Percentiles rank a stretch among this genome's conserved stretches.
These are phyloP conservation scores for Cylindrodendrum hubeiense DNA, from an alignment of 2,329 filamentous ascomycete species.

Conservation along the genomic window DNA sequence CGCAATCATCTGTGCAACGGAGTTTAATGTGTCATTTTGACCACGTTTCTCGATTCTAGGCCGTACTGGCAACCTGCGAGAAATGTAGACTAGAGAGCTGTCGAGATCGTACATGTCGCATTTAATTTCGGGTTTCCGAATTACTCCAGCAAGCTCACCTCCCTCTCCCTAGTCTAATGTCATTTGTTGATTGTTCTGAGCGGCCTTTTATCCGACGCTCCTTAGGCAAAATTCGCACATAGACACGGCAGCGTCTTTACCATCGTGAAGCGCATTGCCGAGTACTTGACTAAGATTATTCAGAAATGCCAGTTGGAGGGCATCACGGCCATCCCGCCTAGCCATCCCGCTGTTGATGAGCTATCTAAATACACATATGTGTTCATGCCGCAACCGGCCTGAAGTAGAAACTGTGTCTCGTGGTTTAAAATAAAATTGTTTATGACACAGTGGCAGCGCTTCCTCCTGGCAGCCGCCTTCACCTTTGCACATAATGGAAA, in stretches of 20 bases:
- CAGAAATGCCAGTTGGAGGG: conserved; percentile 63
- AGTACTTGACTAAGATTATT: conserved; percentile 63
- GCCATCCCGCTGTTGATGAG: conserved; percentile 60
- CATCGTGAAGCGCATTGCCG: conserved; percentile 63
- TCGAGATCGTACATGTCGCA: conserved; percentile 27
- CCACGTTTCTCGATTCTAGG: conserved; percentile 20
- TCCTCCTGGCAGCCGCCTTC: conserved; percentile 63
- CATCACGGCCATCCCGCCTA: conserved; percentile 61
- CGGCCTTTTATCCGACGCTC: conserved; percentile 52
- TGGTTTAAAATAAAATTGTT: conserved; percentile 63
- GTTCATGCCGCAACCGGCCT: conserved; percentile 67
- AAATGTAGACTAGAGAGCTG: conserved; percentile 1
- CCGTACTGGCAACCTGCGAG: conserved; percentile 15
- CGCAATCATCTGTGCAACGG: conserved; percentile 18
- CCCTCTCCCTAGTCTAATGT: not conserved
- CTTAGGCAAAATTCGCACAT: conserved; percentile 66
- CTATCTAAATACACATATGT: conserved; percentile 61
- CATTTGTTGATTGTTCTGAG: not conserved
- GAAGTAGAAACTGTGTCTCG: conserved; percentile 60
- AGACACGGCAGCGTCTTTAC: conserved; percentile 65
- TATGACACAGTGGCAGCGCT: conserved; percentile 62
- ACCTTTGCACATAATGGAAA: conserved; percentile 66
- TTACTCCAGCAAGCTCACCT: conserved; percentile 14
- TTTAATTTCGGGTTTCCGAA: conserved; percentile 21
- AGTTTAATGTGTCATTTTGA: conserved; percentile 22